These are phyloP conservation scores for Globisporangium cylindrosporum DNA, from an alignment of 352 stramenopile species.

Conservation along the genomic window DNA sequence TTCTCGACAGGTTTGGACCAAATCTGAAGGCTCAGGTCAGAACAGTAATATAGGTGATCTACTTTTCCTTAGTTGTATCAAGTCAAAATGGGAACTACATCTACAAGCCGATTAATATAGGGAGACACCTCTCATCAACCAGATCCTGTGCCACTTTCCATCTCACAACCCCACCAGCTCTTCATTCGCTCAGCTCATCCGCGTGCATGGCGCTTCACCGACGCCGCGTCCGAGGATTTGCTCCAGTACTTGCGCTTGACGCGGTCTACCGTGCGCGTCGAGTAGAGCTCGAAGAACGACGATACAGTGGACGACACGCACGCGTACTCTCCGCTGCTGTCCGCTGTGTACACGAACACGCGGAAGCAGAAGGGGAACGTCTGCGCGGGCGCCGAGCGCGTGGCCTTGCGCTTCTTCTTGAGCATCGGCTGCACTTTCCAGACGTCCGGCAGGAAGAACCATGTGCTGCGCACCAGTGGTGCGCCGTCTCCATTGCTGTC, in stretches of 20 bases:
- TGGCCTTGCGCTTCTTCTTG: slow-evolving; percentile 89
- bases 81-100: background rate
- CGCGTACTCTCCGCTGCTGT: slow-evolving; percentile 21
- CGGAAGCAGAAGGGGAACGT: slow-evolving; percentile 87
- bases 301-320: slow-evolving; percentile 64
- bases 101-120: background rate
- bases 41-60: background rate
- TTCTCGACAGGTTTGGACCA: background rate
- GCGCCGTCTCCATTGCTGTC: background rate
- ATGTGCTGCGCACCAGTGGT: slow-evolving; percentile 56
- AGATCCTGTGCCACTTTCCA: background rate
- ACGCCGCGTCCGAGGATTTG: background rate
- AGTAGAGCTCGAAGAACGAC: slow-evolving; percentile 84
- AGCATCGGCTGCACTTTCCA: slow-evolving; percentile 88
- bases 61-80: background rate
- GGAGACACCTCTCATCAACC: background rate
- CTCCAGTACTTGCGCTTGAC: slow-evolving; percentile 75
- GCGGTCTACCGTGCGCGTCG: slow-evolving; percentile 79
- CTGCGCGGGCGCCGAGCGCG: slow-evolving; percentile 71
- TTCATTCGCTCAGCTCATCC: background rate
- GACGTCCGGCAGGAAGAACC: slow-evolving; percentile 85
- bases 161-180: background rate
- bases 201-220: slow-evolving; percentile 1
- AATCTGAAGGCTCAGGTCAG: background rate
- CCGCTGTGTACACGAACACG: slow-evolving; percentile 57